Conservation (phyloP, 352 stramenopile genomes). For the Phytophthora europaea region DNA sequence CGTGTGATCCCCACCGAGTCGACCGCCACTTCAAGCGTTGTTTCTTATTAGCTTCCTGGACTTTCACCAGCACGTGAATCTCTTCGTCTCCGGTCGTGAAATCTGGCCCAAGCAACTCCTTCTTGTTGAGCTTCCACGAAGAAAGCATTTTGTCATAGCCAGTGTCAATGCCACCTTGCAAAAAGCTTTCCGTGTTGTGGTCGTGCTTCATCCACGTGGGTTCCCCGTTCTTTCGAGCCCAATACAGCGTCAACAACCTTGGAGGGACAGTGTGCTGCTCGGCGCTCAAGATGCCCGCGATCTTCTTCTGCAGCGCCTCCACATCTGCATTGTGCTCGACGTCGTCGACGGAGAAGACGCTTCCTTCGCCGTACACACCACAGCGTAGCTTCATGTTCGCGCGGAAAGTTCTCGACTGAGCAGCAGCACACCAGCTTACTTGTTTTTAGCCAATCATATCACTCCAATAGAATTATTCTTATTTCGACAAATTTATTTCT, state of each 20-base stretch:
- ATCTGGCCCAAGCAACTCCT: background rate
- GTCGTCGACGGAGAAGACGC: background rate
- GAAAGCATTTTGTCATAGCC: constrained; percentile 17
- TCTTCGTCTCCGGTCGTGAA: background rate
- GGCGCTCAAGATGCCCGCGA: background rate
- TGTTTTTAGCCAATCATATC: background rate
- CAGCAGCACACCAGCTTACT: background rate
- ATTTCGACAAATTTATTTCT: background rate
- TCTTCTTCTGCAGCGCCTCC: background rate
- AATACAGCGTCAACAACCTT: constrained; percentile 16
- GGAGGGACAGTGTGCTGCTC: constrained; percentile 5
- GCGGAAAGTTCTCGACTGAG: background rate
- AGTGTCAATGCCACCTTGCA: constrained; percentile 19
- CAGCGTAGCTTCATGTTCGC: background rate
- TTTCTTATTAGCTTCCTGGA: constrained; percentile 3
- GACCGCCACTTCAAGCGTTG: background rate
- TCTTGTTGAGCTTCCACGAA: constrained; percentile 2
- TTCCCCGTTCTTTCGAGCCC: constrained; percentile 22
- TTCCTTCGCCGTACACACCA: background rate
- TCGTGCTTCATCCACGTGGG: constrained; percentile 29
- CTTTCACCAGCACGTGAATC: constrained; percentile 2
- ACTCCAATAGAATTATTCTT: background rate
- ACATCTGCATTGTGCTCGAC: background rate
- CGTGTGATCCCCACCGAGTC: background rate
- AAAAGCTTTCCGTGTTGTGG: background rate